Evolutionary conservation across 352 stramenopile genomes (phyloP).

Genomic region (Phytopythium litorale): DNA sequence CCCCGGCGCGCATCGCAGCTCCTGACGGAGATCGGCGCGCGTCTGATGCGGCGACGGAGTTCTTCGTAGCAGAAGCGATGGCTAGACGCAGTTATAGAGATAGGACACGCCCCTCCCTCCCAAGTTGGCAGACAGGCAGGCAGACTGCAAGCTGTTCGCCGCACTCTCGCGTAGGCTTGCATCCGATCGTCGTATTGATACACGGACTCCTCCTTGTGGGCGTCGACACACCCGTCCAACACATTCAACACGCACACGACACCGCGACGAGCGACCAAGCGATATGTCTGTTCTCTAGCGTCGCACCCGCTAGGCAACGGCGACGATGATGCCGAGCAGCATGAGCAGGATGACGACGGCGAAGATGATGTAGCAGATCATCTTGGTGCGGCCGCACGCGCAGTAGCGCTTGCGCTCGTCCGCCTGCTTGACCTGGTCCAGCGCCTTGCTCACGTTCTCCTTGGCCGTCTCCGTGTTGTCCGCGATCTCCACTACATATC

Average conservation of each 20-base stretch:
- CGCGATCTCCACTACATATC: slow-evolving; percentile 61
- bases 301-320: slow-evolving; percentile 18
- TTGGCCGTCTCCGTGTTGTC: slow-evolving; percentile 77
- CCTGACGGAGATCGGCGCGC: slow-evolving; percentile 35
- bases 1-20: slow-evolving; percentile 35
- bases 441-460: slow-evolving; percentile 66
- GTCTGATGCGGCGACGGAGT: slow-evolving; percentile 3
- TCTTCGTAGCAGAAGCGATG: not conserved
- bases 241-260: not conserved
- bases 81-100: not conserved
- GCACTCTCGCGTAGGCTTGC: not conserved
- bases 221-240: slow-evolving; percentile 5
- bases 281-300: not conserved
- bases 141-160: not conserved
- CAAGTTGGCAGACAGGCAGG: not conserved
- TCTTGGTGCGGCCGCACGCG: slow-evolving; percentile 57
- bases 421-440: slow-evolving; percentile 70
- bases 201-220: slow-evolving; percentile 3
- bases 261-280: not conserved
- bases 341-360: slow-evolving; percentile 51
- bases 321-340: slow-evolving; percentile 42
- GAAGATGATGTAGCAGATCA: slow-evolving; percentile 65
- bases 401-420: slow-evolving; percentile 70
- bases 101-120: not conserved
- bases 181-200: slow-evolving; percentile 16